Evolutionary conservation across 164 flowering plant species (phyloP), one percentile per base, ranked within the genome.

Genomic region (Akebia trifoliata): DNA sequence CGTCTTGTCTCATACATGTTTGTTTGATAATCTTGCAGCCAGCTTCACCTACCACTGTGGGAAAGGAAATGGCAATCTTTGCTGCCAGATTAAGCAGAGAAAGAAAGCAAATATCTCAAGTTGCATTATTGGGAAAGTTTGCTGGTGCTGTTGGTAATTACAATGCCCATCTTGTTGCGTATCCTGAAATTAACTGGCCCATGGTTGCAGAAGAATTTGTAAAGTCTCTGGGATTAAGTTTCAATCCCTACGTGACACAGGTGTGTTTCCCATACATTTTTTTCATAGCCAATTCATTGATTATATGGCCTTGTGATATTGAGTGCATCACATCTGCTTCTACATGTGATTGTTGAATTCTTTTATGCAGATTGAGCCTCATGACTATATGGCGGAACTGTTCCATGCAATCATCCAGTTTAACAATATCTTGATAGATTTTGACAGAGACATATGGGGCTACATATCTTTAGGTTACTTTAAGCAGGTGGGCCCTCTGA

Each of bases 131-230:
- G 76, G 97, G 99, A 53, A 93, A 93, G 74, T 87, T 93, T 75
- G 92, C 95, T 46, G 99, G 97, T 69, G 99, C 97, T 11, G 92
- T 87, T 65, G 97, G 99, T 48, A 93, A 90, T 38, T 90, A 90
- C 66, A 90, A 87, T 76, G 96, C 99, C 8, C 99, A 93, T 78
- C 64, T 90, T 52, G 80, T 68, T 67, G 95, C 97, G 58, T 93
- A 90, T 81, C 97, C 95, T 56, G 69, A 76, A 52, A 50, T 85
- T 50, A 64, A 83, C 43, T 90, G 97, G 99, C 87, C 92, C 39
- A 66, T 53, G 17, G 62, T 79, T 70, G 90, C 99, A 4, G 83
- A 90, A 67, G 95, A 85, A 51, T 87, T 93, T 78, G 93, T 90
- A 14, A 67, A 63, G 39, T 90, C 95, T 61, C 78, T 93, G 56